A percentile compares a stretch with the other conserved stretches of the same genome.
These are phyloP conservation scores for Triangularia verruculosa DNA, from an alignment of 2,329 filamentous ascomycete genomes.

Conservation along the genomic window DNA sequence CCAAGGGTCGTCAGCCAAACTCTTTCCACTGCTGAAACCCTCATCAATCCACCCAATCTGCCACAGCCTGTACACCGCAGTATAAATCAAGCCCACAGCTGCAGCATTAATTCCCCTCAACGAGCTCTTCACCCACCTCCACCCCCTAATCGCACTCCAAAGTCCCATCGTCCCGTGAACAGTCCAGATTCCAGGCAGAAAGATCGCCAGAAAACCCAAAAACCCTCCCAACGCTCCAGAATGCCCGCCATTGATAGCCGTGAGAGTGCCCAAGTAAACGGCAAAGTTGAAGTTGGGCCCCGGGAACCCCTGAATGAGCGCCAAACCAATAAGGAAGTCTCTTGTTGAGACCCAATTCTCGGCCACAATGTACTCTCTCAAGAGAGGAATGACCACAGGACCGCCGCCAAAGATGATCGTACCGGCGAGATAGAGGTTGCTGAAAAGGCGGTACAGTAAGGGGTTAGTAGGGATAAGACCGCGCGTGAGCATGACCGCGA, in stretches of 20 bases:
- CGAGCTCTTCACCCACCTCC: slow-evolving; percentile 45
- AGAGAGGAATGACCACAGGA: slow-evolving; percentile 62
- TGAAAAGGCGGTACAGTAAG: slow-evolving; percentile 59
- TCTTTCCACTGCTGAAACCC: slow-evolving; percentile 46
- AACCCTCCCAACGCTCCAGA: slow-evolving; percentile 46
- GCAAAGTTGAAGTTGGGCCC: slow-evolving; percentile 44
- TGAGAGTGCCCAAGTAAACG: slow-evolving; percentile 54
- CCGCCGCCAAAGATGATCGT: slow-evolving; percentile 66
- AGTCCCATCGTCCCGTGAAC: slow-evolving; percentile 53
- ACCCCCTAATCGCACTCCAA: slow-evolving; percentile 49
- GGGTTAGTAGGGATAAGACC: slow-evolving; percentile 41
- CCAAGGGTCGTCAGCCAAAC: slow-evolving; percentile 58
- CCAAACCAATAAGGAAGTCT: slow-evolving; percentile 71
- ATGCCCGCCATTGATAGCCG: slow-evolving; percentile 40
- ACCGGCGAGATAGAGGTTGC: slow-evolving; percentile 71
- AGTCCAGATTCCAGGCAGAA: slow-evolving; percentile 47
- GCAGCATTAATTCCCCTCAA: slow-evolving; percentile 57
- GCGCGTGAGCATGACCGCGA: slow-evolving; percentile 52
- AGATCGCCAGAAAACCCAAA: slow-evolving; percentile 52
- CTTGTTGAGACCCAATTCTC: slow-evolving; percentile 68
- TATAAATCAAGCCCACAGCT: slow-evolving; percentile 61
- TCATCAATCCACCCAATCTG: slow-evolving; percentile 58
- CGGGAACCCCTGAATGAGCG: slow-evolving; percentile 68
- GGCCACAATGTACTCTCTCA: slow-evolving; percentile 61
- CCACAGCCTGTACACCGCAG: slow-evolving; percentile 62